Conservation (phyloP, 176 grass and related monocot genomes). For the sorghum (Sorghum bicolor) region Sorghum_bicolor_NCBIv3 NC_012872.2:10614001-10614500, state of each 20-base stretch:
- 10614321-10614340: constrained; percentile 4
- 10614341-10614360: not conserved
- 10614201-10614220: constrained; percentile 38
- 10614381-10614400: constrained; percentile 16
- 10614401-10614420: no score
- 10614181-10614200: not conserved
- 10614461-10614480: no score
- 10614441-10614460: no score
- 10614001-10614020: constrained; percentile 20
- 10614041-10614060: constrained; percentile 23
- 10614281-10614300: not conserved
- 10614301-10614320: not conserved
- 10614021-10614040: constrained; percentile 4
- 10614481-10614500: no score
- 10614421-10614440: no score
- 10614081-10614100: not conserved
- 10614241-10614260: constrained; percentile 32
- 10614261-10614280: not conserved
- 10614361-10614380: not conserved
- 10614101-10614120: constrained; percentile 2
- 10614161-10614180: not conserved
- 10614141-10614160: constrained; percentile 9
- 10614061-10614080: constrained; percentile 41
- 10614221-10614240: constrained; percentile 38
- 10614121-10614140: not conserved